phyloP scores from a whole-genome alignment of 2,329 filamentous ascomycete species.

The Cercospora brassicicola region DNA sequence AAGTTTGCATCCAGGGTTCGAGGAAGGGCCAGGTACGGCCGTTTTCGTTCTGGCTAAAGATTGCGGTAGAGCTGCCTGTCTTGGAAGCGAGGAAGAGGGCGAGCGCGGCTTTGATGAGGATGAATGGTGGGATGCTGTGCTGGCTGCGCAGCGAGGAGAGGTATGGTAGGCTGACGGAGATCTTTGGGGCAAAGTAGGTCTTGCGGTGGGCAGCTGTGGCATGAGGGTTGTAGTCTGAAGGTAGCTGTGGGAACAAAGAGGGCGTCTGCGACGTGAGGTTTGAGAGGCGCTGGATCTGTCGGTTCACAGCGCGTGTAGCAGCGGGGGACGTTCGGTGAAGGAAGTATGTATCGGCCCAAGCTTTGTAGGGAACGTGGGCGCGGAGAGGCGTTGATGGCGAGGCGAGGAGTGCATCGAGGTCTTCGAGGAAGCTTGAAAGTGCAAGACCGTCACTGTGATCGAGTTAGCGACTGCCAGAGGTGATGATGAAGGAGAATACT shows the following conservation, averaged over 20 bases:
- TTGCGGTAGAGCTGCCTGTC: neutral
- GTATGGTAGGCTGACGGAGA: neutral
- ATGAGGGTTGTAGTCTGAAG: neutral
- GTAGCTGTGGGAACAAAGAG: neutral
- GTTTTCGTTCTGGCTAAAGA: conserved; percentile 2
- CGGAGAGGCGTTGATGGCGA: neutral
- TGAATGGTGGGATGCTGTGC: neutral
- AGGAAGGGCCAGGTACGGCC: conserved; percentile 2
- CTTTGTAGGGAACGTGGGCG: conserved; percentile 6
- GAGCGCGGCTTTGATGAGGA: neutral
- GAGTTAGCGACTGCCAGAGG: neutral
- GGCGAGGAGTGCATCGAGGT: conserved; percentile 13
- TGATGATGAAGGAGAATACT: neutral
- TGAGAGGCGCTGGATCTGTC: neutral
- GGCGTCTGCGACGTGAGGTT: neutral
- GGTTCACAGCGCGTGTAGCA: neutral
- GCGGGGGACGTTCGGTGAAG: neutral
- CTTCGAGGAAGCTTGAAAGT: conserved; percentile 8
- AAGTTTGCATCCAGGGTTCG: conserved; percentile 7
- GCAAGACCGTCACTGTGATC: neutral
- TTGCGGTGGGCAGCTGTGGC: neutral
- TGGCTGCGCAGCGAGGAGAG: neutral
- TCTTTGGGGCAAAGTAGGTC: neutral
- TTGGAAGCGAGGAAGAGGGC: conserved; percentile 2
- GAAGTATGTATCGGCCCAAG: conserved; percentile 3